A percentile compares a stretch with the other conserved stretches of the same genome.
Evolutionary conservation across 148 eudicot species (phyloP).

Genomic region (Vaccinium myrtillus): DNA sequence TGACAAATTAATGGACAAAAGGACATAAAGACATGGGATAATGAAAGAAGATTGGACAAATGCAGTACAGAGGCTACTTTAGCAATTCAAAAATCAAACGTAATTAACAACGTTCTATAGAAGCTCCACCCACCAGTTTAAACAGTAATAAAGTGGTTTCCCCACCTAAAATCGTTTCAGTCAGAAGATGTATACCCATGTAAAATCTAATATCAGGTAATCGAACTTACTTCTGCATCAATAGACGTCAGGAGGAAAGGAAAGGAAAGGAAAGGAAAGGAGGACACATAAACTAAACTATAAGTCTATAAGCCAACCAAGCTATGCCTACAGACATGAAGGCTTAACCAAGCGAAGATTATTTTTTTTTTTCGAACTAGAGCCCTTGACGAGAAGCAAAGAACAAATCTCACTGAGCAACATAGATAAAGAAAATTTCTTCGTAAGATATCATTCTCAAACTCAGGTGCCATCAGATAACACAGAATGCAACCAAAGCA

Average conservation of each 20-base stretch:
- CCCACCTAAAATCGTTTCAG: neutral
- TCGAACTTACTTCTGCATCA: neutral
- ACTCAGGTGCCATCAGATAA: neutral
- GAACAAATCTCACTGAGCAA: neutral
- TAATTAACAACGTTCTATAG: neutral
- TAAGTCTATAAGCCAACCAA: conserved; percentile 7
- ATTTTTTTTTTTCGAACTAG: neutral
- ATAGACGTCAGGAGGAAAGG: neutral
- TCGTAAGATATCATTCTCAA: neutral
- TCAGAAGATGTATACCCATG: neutral
- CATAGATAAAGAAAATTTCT: neutral
- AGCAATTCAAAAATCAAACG: neutral
- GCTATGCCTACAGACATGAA: neutral
- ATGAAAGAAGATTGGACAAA: neutral
- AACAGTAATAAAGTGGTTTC: neutral
- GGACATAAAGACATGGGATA: neutral
- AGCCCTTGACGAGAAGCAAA: neutral
- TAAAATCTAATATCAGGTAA: neutral
- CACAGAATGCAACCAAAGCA: neutral
- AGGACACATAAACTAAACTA: neutral
- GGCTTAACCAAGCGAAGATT: neutral
- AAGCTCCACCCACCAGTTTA: neutral
- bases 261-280: neutral
- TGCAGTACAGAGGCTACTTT: neutral
- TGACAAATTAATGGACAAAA: neutral